These are phyloP conservation scores for Pleurotus djamor DNA, from an alignment of 768 basidiomycete species.

Conservation along the genomic window DNA sequence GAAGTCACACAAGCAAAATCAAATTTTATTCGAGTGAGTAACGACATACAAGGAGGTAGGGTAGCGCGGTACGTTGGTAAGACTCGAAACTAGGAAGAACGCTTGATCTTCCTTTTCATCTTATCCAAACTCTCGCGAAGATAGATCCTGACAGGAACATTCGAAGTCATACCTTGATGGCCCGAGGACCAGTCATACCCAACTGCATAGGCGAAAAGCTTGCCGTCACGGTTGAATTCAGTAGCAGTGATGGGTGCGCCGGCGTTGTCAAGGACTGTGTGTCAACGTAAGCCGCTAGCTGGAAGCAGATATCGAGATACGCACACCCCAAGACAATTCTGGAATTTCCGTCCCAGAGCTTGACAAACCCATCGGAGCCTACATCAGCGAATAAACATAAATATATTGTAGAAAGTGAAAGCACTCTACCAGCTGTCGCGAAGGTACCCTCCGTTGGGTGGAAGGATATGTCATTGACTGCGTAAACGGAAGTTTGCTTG, in stretches of 20 bases:
- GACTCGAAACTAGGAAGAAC: background rate
- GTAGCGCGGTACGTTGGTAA: background rate
- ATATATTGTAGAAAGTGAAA: background rate
- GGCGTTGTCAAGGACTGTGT: slow-evolving; percentile 47
- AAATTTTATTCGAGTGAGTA: too few relatives aligned
- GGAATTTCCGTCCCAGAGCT: slow-evolving; percentile 95
- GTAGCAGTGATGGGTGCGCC: slow-evolving; percentile 79
- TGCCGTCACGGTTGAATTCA: slow-evolving; percentile 85
- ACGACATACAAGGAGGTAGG: background rate
- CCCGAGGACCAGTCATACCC: slow-evolving; percentile 97
- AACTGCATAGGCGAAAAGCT: slow-evolving; percentile 88
- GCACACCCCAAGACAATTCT: slow-evolving; percentile 89
- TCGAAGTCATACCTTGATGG: slow-evolving; percentile 77
- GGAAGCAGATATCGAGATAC: slow-evolving; percentile 14
- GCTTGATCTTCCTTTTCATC: slow-evolving; percentile 61
- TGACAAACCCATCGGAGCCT: slow-evolving; percentile 85
- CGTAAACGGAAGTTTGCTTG: slow-evolving; percentile 70
- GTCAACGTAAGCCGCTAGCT: background rate
- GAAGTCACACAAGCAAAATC: too few relatives aligned
- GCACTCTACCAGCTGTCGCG: slow-evolving; percentile 66
- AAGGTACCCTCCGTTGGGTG: slow-evolving; percentile 86
- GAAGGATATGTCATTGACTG: slow-evolving; percentile 86
- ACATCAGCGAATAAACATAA: background rate
- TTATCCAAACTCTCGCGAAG: slow-evolving; percentile 86
- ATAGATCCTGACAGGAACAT: slow-evolving; percentile 77